These are phyloP conservation scores for Saccharomyces hybrid DNA, from an alignment of 1,139 yeast species.

Conservation along the genomic window DNA sequence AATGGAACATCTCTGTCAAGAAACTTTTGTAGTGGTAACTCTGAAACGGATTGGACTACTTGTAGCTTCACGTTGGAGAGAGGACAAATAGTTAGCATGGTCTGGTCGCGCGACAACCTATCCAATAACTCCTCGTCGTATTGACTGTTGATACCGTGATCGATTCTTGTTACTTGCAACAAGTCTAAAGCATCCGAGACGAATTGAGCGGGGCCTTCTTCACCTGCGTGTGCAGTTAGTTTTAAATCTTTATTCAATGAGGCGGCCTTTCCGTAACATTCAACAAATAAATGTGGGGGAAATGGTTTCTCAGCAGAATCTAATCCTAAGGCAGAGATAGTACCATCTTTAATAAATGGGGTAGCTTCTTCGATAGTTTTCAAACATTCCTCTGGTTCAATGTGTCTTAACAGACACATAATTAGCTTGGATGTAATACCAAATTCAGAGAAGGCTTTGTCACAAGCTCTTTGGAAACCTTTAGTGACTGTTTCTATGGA, in stretches of 20 bases:
- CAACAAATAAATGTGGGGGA: slow-evolving; percentile 60
- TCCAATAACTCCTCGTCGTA: slow-evolving; percentile 47
- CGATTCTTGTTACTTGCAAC: slow-evolving; percentile 60
- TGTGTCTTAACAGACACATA: slow-evolving; percentile 73
- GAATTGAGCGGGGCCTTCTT: slow-evolving; percentile 68
- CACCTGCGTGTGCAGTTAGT: slow-evolving; percentile 82
- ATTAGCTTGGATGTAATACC: slow-evolving; percentile 63
- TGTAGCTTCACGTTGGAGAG: slow-evolving; percentile 65
- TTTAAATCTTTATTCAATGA: slow-evolving; percentile 44
- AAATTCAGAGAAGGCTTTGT: slow-evolving; percentile 47
- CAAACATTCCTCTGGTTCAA: slow-evolving; percentile 52
- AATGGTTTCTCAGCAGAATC: slow-evolving; percentile 71
- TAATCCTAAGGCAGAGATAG: slow-evolving; percentile 64
- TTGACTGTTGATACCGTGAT: slow-evolving; percentile 66
- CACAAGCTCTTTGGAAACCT: slow-evolving; percentile 61
- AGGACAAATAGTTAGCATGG: slow-evolving; percentile 66
- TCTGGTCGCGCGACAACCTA: slow-evolving; percentile 46
- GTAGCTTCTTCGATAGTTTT: slow-evolving; percentile 48
- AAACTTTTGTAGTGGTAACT: slow-evolving; percentile 56
- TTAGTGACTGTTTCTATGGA: slow-evolving; percentile 49
- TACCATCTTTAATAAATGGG: slow-evolving; percentile 45
- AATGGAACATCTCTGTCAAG: slow-evolving; percentile 60
- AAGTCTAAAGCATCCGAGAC: slow-evolving; percentile 50
- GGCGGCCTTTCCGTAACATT: slow-evolving; percentile 48
- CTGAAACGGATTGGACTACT: slow-evolving; percentile 59